These are phyloP conservation scores for Nannochloropsis oceanica DNA, from an alignment of 108 stramenopile species.

Conservation along the genomic window DNA sequence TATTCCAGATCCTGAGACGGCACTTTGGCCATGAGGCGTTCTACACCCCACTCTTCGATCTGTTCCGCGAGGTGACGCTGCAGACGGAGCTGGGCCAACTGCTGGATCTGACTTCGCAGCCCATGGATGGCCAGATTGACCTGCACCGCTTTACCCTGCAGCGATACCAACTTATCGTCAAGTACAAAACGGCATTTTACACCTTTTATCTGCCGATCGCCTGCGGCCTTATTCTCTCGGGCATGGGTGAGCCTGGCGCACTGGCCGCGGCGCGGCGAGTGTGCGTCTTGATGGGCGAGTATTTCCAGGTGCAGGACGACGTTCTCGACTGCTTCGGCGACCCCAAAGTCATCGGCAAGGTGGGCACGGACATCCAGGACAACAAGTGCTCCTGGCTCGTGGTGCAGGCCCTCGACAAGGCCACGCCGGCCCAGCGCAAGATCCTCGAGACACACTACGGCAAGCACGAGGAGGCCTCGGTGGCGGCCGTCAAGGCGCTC, in stretches of 20 bases:
- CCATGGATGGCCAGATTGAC: conserved; percentile 35
- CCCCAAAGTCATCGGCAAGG: conserved; percentile 85
- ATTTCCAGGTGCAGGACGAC: conserved; percentile 99
- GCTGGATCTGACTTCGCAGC: conserved; percentile 38
- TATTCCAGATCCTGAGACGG: conserved; percentile 61
- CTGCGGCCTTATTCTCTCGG: conserved; percentile 51
- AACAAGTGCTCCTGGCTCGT: conserved; percentile 98
- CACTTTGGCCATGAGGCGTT: conserved; percentile 61
- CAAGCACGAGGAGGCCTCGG: conserved; percentile 48
- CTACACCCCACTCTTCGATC: conserved; percentile 57
- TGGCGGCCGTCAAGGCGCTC: conserved; percentile 54
- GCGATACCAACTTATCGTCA: conserved; percentile 54
- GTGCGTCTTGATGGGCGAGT: conserved; percentile 76
- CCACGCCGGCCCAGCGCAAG: conserved; percentile 20
- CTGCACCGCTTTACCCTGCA: conserved; percentile 25
- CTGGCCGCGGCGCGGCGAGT: conserved; percentile 48
- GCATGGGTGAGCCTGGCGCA: conserved; percentile 22
- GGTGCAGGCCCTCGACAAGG: conserved; percentile 53
- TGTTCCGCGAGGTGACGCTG: conserved; percentile 63
- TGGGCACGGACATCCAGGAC: conserved; percentile 99
- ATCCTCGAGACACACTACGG: conserved; percentile 67
- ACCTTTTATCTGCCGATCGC: conserved; percentile 88
- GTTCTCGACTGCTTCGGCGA: conserved; percentile 88
- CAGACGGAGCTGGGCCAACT: conserved; percentile 89
- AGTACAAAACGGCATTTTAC: conserved; percentile 99